Evolutionary conservation across 805 yeast genomes (phyloP), one percentile per base, ranked within the genome.

Genomic region (Wickerhamiella cacticola): DNA sequence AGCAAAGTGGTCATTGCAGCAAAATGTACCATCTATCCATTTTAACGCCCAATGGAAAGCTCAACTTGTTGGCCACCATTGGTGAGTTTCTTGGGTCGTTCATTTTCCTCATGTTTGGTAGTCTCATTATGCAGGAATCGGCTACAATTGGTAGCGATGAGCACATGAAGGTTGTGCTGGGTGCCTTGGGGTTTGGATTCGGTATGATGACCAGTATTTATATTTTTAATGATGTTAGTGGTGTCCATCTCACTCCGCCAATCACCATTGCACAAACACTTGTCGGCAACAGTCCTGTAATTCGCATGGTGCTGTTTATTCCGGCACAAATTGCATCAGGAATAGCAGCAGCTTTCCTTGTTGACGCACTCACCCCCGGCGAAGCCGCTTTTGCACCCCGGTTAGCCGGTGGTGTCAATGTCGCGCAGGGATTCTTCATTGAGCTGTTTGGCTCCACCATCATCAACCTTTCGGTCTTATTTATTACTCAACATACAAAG

Each of bases 201-300:
- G 80, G 86, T 57, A 86, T 85, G 50, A 75, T 81, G 78, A 79
- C 80, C 55, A 76, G 75, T 56, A 83, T 82, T 45, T 75, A 77
- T 58, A 65, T 77, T 57, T 77, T 81, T 58, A 79, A 71, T 68
- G 75, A 85, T 64, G 75, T 85, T 51, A 81, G 92, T 36, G 95
- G 95, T 59, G 95, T 92, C 69, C 84, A 82, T 68, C 73, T 85
- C 63, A 85, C 86, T 69, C 95, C 95, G 10, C 88, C 92, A 44
- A 94, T 85, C 40, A 80, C 94, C 16, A 69, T 83, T 38, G 69
- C 88, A 23, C 69, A 85, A 60, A 73, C 78, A 13, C 67, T 82
- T 39, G 80, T 84, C 21, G 74, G 82, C 53, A 92, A 86, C 50
- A 73, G 82, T 50, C 74, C 85, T 36, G 84, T 86, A 48, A 52